Evolutionary conservation across 164 flowering plant genomes (phyloP), one percentile per base, ranked within the genome.

Genomic region (Umbilicus rupestris): DNA sequence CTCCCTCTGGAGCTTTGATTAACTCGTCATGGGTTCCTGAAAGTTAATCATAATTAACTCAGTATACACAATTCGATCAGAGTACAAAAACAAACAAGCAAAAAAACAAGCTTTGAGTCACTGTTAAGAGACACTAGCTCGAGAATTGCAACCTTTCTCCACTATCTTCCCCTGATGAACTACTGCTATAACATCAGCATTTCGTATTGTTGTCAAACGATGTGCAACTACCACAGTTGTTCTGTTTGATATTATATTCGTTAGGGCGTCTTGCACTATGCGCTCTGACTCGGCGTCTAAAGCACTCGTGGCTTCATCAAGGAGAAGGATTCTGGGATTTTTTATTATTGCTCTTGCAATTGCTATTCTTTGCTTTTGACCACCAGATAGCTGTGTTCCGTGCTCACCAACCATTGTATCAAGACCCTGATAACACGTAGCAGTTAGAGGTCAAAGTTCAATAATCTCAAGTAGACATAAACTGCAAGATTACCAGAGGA

Each of bases 241-340:
- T 57, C 92, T 39, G 28, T 82, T 77, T 8, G 66, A 1, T 89
- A 87, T 87, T 6, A 85, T 72, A 8, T 80, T 78, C 1, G 35
- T 81, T 0, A 90, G 71, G n/a, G 97, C 95, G 35, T 85, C 85
- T 66, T 90, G 92, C 5, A 88, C 92, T 14, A 84, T 52, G 0
- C 79, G 75, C 60, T 88, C 97, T 0, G 94, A 88, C 64, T 84
- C 87, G 0, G 87, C 78, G 73, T 90, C 95, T 22, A 89, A 63
- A 0, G 96, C 96, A 69, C 92, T 89, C 35, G 96, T 89, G 20
- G 92, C 92, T 70, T 89, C 96, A 72, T 89, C 96, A 70, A 89
- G 93, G 28, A 89, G 89, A 26, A 87, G 79, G 58, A 87, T 85
- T 74, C 68, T 83, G 1, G 93, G 96, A 68, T 89, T 79, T 78